Evolutionary conservation across 1,284 basidiomycete species (phyloP).

Genomic region (Leucoagaricus sp.): DNA sequence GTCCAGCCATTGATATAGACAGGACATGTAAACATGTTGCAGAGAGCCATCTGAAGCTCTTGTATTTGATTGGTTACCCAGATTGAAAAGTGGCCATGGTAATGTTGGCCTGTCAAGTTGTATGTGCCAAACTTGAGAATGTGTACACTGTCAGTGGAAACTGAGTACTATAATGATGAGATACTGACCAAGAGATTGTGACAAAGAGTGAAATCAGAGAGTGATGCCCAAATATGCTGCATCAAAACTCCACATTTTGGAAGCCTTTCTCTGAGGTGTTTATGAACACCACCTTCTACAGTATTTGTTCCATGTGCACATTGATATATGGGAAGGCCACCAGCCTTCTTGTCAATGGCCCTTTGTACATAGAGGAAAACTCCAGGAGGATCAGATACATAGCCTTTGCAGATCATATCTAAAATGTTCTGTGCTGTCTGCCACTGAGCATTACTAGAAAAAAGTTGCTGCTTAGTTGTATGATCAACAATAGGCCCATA

Average conservation of each 20-base stretch:
- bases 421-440: constrained; percentile 26
- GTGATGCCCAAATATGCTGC: constrained; percentile 20
- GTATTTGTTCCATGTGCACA: too few species aligned
- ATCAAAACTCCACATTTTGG: constrained; percentile 24
- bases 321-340: too few species aligned
- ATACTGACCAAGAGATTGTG: too few species aligned
- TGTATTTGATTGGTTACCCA: constrained; percentile 22
- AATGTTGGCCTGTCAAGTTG: constrained; percentile 21
- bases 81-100: constrained; percentile 22
- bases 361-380: too few species aligned
- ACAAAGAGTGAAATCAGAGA: constrained; percentile 23
- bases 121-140: constrained; percentile 21
- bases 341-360: too few species aligned
- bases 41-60: constrained; percentile 14
- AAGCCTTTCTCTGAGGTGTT: too few species aligned
- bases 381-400: too few species aligned
- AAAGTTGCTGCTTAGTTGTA: too few species aligned
- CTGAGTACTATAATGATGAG: too few species aligned
- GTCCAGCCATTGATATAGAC: constrained; percentile 21
- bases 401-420: constrained; percentile 16
- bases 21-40: constrained; percentile 17
- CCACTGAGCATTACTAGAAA: too few species aligned
- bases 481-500: too few species aligned
- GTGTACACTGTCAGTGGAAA: constrained; percentile 22
- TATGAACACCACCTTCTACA: too few species aligned